phyloP scores from a whole-genome alignment of 108 stramenopile genomes.

The Discostella pseudostelligera region DNA sequence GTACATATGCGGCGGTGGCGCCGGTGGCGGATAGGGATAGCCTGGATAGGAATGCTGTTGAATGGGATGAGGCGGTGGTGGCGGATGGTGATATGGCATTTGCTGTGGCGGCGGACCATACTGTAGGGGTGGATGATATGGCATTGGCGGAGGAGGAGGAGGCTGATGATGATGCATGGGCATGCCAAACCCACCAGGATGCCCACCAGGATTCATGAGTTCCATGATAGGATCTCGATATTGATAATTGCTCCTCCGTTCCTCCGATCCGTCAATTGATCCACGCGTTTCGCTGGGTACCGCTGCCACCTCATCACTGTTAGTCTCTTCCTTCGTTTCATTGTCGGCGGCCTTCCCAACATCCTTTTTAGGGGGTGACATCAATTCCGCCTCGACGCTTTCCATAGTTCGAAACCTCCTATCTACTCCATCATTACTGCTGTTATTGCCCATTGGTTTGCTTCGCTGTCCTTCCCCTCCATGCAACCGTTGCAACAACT shows the following conservation, averaged over 20 bases:
- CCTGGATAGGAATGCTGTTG: conserved; percentile 1
- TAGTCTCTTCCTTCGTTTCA: neutral
- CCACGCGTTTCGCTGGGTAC: neutral
- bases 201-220: conserved; percentile 46
- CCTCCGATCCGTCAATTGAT: conserved; percentile 10
- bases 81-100: conserved; percentile 6
- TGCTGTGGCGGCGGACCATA: conserved; percentile 14
- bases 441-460: neutral
- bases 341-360: neutral
- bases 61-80: conserved; percentile 4
- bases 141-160: conserved; percentile 20
- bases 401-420: conserved; percentile 23
- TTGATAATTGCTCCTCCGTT: conserved; percentile 18
- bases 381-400: conserved; percentile 23
- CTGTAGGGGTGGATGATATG: conserved; percentile 20
- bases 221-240: conserved; percentile 39
- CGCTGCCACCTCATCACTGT: neutral
- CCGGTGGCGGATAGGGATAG: conserved; percentile 13
- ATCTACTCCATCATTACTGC: neutral
- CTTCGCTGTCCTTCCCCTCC: conserved; percentile 13
- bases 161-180: conserved; percentile 12
- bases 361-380: conserved; percentile 4
- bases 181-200: conserved; percentile 23
- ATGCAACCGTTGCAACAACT: conserved; percentile 23
- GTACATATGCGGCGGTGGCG: conserved; percentile 7